phyloP scores from a whole-genome alignment of 1,139 yeast genomes.

The Kodamaea sp. region DNA sequence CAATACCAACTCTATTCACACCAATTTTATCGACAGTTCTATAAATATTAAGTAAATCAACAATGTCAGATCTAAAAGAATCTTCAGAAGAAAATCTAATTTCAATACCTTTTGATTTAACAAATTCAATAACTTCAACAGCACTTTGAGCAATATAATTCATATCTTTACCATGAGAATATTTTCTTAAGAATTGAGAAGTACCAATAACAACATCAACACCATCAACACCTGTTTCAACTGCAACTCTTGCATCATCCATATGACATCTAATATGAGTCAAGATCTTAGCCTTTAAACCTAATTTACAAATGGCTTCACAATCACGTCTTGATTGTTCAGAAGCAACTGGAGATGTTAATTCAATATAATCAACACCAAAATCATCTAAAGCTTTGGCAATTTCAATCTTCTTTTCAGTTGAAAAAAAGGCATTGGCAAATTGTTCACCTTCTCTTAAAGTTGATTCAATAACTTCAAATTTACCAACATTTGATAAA shows the following conservation, averaged over 20 bases:
- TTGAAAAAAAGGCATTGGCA: slow-evolving; percentile 92
- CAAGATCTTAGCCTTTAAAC: slow-evolving; percentile 89
- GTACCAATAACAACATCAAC: slow-evolving; percentile 98
- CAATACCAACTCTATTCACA: slow-evolving; percentile 98
- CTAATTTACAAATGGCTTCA: slow-evolving; percentile 96
- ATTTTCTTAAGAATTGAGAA: slow-evolving; percentile 90
- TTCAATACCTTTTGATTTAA: slow-evolving; percentile 95
- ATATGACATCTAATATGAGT: slow-evolving; percentile 95
- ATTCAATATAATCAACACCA: slow-evolving; percentile 96
- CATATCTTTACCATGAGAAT: slow-evolving; percentile 98
- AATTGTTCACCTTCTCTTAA: slow-evolving; percentile 98
- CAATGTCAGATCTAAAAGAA: slow-evolving; percentile 95
- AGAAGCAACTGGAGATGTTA: slow-evolving; percentile 96
- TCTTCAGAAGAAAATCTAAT: slow-evolving; percentile 97
- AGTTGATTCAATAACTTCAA: slow-evolving; percentile 92
- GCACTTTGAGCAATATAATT: slow-evolving; percentile 96
- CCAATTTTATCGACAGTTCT: slow-evolving; percentile 97
- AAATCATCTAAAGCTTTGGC: slow-evolving; percentile 97
- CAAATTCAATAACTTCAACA: slow-evolving; percentile 94
- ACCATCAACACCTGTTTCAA: slow-evolving; percentile 97
- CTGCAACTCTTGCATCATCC: slow-evolving; percentile 98
- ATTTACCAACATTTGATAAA: slow-evolving; percentile 82
- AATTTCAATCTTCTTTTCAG: slow-evolving; percentile 94
- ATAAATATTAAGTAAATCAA: slow-evolving; percentile 90
- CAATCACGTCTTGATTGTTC: slow-evolving; percentile 92